Conservation (phyloP, 768 basidiomycete species). For the Tulasnella sp. region DNA sequence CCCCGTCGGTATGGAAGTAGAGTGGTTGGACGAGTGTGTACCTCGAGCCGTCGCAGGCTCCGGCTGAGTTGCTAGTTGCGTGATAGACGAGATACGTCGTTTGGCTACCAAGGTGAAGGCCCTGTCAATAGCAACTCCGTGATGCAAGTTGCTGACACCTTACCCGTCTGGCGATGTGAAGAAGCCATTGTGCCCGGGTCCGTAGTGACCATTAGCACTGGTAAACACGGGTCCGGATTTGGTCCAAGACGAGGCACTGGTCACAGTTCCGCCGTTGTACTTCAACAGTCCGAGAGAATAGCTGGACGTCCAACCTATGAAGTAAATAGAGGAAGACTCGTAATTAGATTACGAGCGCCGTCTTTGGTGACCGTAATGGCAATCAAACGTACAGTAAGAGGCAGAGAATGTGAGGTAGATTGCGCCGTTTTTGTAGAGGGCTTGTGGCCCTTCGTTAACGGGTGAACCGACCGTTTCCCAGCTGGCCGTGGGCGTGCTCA, state of each 20-base stretch:
- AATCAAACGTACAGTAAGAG: background rate
- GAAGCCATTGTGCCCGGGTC: constrained; percentile 27
- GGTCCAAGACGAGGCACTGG: constrained; percentile 7
- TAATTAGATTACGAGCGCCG: too few relatives aligned
- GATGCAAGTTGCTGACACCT: background rate
- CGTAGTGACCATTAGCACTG: constrained; percentile 14
- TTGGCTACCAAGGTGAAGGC: background rate
- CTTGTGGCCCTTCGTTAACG: constrained; percentile 1
- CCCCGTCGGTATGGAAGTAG: constrained; percentile 24
- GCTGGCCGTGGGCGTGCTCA: constrained; percentile 2
- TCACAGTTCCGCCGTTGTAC: constrained; percentile 13
- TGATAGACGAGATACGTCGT: constrained; percentile 23
- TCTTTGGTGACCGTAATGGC: too few relatives aligned
- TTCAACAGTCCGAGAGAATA: constrained; percentile 16
- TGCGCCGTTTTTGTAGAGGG: constrained; percentile 12
- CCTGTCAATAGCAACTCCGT: background rate
- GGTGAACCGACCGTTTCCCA: constrained; percentile 9
- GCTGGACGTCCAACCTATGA: constrained; percentile 13
- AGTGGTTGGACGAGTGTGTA: constrained; percentile 26
- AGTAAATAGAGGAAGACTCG: too few relatives aligned
- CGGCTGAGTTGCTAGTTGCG: constrained; percentile 22
- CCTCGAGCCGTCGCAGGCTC: constrained; percentile 26
- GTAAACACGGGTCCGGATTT: constrained; percentile 13
- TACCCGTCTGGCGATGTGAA: constrained; percentile 22
- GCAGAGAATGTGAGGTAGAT: constrained; percentile 3